Conservation (phyloP, 768 basidiomycete species). For the Panaeolus papilionaceus region DNA sequence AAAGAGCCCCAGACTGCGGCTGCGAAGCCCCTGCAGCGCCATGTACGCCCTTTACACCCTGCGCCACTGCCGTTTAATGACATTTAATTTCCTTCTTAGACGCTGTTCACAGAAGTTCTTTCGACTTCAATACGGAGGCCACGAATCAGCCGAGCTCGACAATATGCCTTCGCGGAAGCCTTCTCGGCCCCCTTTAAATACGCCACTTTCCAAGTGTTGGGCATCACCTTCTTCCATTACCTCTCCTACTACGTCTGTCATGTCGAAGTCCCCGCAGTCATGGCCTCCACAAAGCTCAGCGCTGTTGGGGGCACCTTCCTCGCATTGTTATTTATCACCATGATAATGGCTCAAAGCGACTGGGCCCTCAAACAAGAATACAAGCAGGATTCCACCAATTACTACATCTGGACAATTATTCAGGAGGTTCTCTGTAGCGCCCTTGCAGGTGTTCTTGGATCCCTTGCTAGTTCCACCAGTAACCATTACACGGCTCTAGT, state of each 20-base stretch:
- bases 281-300: slow-evolving; percentile 25
- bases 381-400: slow-evolving; percentile 5
- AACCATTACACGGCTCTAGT: slow-evolving; percentile 17
- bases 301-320: slow-evolving; percentile 34
- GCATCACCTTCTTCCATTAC: slow-evolving; percentile 24
- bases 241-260: slow-evolving; percentile 19
- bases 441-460: slow-evolving; percentile 30
- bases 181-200: slow-evolving; percentile 37
- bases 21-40: slow-evolving; percentile 18
- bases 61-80: slow-evolving; percentile 9
- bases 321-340: slow-evolving; percentile 27
- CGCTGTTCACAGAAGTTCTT: slow-evolving; percentile 6
- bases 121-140: slow-evolving; percentile 3
- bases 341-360: slow-evolving; percentile 22
- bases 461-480: slow-evolving; percentile 19
- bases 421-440: slow-evolving; percentile 33
- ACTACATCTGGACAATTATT: slow-evolving; percentile 22
- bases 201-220: slow-evolving; percentile 35
- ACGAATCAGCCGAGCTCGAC: slow-evolving; percentile 11
- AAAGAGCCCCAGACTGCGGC: slow-evolving; percentile 20
- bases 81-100: not conserved
- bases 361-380: not conserved
- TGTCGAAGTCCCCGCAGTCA: slow-evolving; percentile 7
- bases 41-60: slow-evolving; percentile 15
- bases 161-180: slow-evolving; percentile 30